Evolutionary conservation across 352 stramenopile genomes (phyloP), one percentile per base, ranked within the genome.

Genomic region (Globisporangium takayamanum): DNA sequence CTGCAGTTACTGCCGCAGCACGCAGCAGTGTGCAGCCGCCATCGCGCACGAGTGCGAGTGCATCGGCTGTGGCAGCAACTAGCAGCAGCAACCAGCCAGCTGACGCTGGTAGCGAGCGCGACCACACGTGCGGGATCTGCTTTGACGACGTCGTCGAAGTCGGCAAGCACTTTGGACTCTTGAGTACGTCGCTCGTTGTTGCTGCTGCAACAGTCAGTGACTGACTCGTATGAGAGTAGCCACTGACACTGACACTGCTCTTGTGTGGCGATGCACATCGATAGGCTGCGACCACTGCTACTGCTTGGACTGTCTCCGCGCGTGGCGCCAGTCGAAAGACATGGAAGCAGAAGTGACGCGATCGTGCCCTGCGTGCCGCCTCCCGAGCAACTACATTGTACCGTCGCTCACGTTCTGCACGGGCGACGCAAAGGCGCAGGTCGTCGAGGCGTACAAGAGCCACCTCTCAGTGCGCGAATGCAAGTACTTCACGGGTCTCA

Each of bases 61-160:
- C 14, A 28, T 26, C 22, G 1, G 26, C 33, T 4, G 20, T 22
- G 6, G 18, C 44, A 20, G 11, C 49, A 12, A 2, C 16, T 7
- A 59, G 12, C 50, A 49, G 28, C 25, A 58, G 36, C 53, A 60
- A 71, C 15, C 56, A 62, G 42, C 53, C n/a, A 2, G 37, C 41
- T 2, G 41, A 14, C 3, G 30, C 37, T 10, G 53, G 44, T 15
- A 75, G 76, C 37, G 26, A 80, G 22, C 63, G 74, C 22, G 76
- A 87, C 53, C 83, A 75, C 44, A 89, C 74, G 26, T 92, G 82
- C 50, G 82, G 82, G n/a, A 84, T 92, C 33, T 92, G 82, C 71
- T 89, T 92, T 55, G 82, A 92, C 55, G 82, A 92, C 55, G 82
- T 92, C 39, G 80, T 92, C 25, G 66, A 89, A 54, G 75, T 65